These are phyloP conservation scores for Magnusiomyces fungicola DNA, from an alignment of 1,139 yeast species.

Conservation along the genomic window DNA sequence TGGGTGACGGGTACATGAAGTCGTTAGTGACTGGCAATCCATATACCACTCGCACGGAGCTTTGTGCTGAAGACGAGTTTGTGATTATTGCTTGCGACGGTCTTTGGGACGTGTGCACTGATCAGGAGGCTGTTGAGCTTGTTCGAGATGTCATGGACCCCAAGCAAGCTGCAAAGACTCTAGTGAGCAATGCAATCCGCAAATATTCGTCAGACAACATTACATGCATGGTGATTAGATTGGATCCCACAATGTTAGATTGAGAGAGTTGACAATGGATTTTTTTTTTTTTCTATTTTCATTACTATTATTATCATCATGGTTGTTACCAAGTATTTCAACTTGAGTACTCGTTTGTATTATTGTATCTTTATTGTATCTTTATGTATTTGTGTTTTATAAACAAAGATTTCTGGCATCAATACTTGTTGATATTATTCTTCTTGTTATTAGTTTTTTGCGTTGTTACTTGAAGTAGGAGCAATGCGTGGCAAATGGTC, in stretches of 20 bases:
- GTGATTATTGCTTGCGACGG: constrained; percentile 92
- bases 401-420: too few species aligned
- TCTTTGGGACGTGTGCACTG: constrained; percentile 86
- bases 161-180: constrained; percentile 55
- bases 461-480: too few species aligned
- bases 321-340: too few species aligned
- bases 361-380: too few species aligned
- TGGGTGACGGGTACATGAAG: constrained; percentile 94
- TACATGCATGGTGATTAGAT: constrained; percentile 79
- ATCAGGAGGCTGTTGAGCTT: constrained; percentile 69
- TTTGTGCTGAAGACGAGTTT: constrained; percentile 58
- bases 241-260: constrained; percentile 41
- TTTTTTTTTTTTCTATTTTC: too few species aligned
- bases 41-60: constrained; percentile 81
- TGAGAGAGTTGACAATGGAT: neutral
- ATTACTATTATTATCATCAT: too few species aligned
- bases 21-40: constrained; percentile 86
- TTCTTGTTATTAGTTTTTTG: too few species aligned
- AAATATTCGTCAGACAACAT: constrained; percentile 84
- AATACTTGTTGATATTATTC: too few species aligned
- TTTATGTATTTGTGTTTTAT: too few species aligned
- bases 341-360: too few species aligned
- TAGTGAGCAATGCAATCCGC: constrained; percentile 73
- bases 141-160: constrained; percentile 53
- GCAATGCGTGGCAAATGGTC: too few species aligned